Evolutionary conservation across 345 rosid species (phyloP).

Genomic region (Draba incana): DNA sequence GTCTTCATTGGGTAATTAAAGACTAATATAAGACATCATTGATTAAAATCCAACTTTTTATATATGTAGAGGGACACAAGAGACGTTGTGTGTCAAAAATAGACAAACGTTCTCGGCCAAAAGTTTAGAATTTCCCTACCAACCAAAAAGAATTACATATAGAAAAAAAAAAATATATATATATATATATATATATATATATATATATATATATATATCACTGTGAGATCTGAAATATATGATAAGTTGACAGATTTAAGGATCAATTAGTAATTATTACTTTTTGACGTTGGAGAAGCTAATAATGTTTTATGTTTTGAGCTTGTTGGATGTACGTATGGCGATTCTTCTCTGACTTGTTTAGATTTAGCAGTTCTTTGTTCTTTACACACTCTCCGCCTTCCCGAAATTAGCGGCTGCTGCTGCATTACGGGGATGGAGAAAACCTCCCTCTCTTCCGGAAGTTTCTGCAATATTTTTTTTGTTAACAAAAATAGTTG

Average conservation of each 20-base stretch:
- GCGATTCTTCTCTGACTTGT: not conserved
- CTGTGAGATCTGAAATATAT: not conserved
- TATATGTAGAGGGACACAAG: not conserved
- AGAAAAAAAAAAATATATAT: too few species aligned
- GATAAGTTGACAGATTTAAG: not conserved
- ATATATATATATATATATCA: not conserved
- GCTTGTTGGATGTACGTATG: constrained; percentile 1
- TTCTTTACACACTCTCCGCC: not conserved
- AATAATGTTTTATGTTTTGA: too few species aligned
- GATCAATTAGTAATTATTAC: not conserved
- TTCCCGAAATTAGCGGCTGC: not conserved
- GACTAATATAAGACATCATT: too few species aligned
- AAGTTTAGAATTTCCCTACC: not conserved
- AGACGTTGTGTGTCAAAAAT: not conserved
- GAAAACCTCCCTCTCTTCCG: not conserved
- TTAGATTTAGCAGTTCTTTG: too few species aligned
- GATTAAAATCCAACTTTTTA: too few species aligned
- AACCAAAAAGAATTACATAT: not conserved
- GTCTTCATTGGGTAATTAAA: too few species aligned
- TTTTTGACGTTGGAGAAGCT: not conserved
- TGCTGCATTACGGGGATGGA: too few species aligned
- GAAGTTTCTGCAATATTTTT: not conserved
- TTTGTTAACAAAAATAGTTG: too few species aligned
- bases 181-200: too few species aligned
- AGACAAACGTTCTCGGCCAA: not conserved